A percentile compares a stretch with the other conserved stretches of the same genome.
Conservation (phyloP, 441 rosid genomes). For the Caryocar brasiliense region DNA sequence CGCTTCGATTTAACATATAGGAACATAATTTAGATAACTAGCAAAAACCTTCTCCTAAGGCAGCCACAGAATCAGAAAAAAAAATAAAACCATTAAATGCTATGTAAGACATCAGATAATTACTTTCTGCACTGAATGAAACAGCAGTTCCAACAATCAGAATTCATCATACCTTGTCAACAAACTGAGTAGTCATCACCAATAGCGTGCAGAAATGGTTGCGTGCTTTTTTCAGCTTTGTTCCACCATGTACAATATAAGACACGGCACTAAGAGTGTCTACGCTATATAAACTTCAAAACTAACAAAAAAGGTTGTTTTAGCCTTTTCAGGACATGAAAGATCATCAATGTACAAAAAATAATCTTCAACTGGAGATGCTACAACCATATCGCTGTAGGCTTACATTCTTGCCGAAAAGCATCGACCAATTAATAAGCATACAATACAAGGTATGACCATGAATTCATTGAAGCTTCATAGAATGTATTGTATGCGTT, state of each 20-base stretch:
- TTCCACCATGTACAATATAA: conserved; percentile 24
- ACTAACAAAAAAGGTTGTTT: conserved; percentile 2
- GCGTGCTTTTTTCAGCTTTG: conserved; percentile 47
- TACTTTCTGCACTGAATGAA: not conserved
- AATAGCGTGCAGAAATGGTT: conserved; percentile 62
- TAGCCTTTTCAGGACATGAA: conserved; percentile 55
- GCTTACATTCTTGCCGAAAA: conserved; percentile 9
- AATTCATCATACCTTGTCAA: conserved; percentile 54
- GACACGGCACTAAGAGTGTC: not conserved
- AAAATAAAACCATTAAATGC: too few relatives aligned
- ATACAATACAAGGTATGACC: not conserved
- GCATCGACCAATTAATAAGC: conserved; percentile 4
- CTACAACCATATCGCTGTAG: conserved; percentile 87
- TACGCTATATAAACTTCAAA: not conserved
- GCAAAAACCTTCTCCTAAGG: too few relatives aligned
- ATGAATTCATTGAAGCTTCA: not conserved
- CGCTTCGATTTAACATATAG: too few relatives aligned
- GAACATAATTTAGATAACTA: too few relatives aligned
- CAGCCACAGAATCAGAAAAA: too few relatives aligned
- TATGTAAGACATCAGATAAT: too few relatives aligned
- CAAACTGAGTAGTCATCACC: conserved; percentile 65
- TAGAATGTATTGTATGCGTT: too few relatives aligned
- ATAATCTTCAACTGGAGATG: conserved; percentile 86
- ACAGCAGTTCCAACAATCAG: not conserved
- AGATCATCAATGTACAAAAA: conserved; percentile 72